Conservation (phyloP, 1,284 basidiomycete genomes). For the Laetiporus sulphureus region DNA sequence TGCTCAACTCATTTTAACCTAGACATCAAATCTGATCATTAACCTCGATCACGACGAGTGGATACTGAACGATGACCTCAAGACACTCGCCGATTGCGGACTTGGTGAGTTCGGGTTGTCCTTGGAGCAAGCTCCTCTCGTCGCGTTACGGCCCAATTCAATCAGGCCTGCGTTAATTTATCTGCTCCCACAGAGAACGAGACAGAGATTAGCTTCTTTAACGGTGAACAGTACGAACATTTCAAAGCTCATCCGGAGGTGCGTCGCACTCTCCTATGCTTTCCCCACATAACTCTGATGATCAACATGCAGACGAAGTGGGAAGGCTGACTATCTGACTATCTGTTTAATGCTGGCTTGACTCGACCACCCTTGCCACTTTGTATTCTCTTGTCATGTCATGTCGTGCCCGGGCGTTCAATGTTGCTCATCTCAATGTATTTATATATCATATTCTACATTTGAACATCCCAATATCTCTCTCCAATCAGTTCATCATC, state of each 20-base stretch:
- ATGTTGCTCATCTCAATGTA: no score
- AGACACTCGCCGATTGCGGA: conserved; percentile 59
- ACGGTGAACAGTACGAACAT: conserved; percentile 63
- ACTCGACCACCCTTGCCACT: no score
- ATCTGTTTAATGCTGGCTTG: no score
- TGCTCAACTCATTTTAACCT: conserved; percentile 2
- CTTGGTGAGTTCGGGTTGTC: conserved; percentile 79
- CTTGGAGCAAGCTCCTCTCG: no score
- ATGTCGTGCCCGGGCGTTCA: no score
- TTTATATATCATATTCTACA: no score
- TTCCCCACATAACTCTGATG: background rate
- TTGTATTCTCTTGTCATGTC: no score
- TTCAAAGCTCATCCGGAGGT: conserved; percentile 85
- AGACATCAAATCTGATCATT: conserved; percentile 94
- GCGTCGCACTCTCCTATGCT: conserved; percentile 4
- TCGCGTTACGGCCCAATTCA: background rate
- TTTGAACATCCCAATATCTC: no score
- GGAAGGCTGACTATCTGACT: background rate
- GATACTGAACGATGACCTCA: conserved; percentile 69
- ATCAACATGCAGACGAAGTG: background rate
- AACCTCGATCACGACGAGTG: conserved; percentile 93
- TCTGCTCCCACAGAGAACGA: conserved; percentile 72
- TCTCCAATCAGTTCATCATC: no score
- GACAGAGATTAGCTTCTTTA: conserved; percentile 90
- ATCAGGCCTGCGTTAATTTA: background rate